A percentile compares a stretch with the other conserved stretches of the same genome.
These are phyloP conservation scores for Diddensiella transvaalensis DNA, from an alignment of 805 yeast genomes.

Conservation along the genomic window DNA sequence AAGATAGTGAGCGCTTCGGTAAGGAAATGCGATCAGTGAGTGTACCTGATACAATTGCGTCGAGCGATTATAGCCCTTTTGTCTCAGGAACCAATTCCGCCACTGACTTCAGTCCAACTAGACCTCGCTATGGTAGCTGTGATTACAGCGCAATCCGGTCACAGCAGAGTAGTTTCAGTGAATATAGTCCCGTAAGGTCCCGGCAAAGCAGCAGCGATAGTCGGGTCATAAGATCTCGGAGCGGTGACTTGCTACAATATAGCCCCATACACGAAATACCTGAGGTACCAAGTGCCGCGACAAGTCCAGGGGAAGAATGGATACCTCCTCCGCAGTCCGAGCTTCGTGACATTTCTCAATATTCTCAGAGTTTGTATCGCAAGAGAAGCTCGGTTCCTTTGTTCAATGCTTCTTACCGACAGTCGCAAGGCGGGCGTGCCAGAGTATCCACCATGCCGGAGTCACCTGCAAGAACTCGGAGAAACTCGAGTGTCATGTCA, in stretches of 20 bases:
- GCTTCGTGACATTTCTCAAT: not conserved
- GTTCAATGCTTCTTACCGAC: too few relatives aligned
- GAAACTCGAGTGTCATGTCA: too few relatives aligned
- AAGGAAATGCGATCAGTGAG: not conserved
- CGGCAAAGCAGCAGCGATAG: not conserved
- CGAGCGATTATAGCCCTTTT: not conserved
- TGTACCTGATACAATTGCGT: not conserved
- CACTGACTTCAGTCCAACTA: not conserved
- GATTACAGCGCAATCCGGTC: not conserved
- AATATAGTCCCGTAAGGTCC: not conserved
- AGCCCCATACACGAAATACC: conserved; percentile 1
- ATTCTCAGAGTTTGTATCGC: too few relatives aligned
- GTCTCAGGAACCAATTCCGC: not conserved
- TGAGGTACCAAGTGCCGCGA: not conserved
- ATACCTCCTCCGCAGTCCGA: conserved; percentile 1
- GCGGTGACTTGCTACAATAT: not conserved
- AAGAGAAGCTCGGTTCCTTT: too few relatives aligned
- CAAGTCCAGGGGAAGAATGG: conserved; percentile 2
- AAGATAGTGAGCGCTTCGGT: not conserved
- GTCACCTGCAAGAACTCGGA: too few relatives aligned
- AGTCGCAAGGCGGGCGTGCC: too few relatives aligned
- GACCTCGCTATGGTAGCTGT: not conserved
- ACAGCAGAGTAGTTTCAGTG: not conserved
- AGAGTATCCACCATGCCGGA: too few relatives aligned
- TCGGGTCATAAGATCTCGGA: not conserved